Evolutionary conservation across 2,329 filamentous ascomycete species (phyloP).

Genomic region (Lecanicillium sp.): DNA sequence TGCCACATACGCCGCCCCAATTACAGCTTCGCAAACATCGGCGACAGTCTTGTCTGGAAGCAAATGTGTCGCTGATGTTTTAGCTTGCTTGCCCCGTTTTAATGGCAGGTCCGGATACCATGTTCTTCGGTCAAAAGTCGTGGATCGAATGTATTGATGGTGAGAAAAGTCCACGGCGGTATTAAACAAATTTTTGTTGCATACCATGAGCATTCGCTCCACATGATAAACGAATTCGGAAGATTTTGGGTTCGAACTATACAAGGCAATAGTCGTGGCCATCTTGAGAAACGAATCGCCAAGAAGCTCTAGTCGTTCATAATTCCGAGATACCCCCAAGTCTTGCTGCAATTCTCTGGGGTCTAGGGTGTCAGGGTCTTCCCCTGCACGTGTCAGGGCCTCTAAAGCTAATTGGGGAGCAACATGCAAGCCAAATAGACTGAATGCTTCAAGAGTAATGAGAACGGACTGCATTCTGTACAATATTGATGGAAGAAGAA

Average conservation of each 20-base stretch:
- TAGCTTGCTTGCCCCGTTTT: conserved; percentile 59
- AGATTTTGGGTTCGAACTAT: conserved; percentile 64
- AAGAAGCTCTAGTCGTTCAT: conserved; percentile 88
- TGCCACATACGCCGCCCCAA: conserved; percentile 70
- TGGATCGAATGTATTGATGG: conserved; percentile 74
- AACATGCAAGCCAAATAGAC: conserved; percentile 56
- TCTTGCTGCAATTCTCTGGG: conserved; percentile 70
- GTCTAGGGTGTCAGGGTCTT: conserved; percentile 68
- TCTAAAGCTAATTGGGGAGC: conserved; percentile 68
- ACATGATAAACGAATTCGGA: conserved; percentile 87
- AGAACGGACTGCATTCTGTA: conserved; percentile 75
- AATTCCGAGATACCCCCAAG: conserved; percentile 75
- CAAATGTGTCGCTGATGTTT: conserved; percentile 43
- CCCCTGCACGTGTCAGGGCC: conserved; percentile 86
- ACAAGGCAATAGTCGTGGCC: conserved; percentile 85
- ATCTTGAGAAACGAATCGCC: conserved; percentile 95
- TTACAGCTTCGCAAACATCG: conserved; percentile 90
- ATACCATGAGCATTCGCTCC: conserved; percentile 81
- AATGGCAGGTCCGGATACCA: conserved; percentile 86
- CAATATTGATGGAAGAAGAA: conserved; percentile 76
- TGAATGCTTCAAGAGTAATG: conserved; percentile 69
- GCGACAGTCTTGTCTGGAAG: conserved; percentile 86
- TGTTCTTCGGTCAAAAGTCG: conserved; percentile 67
- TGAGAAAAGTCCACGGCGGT: conserved; percentile 60
- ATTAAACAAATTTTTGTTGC: conserved; percentile 83